Base-by-base conservation (phyloP, 2,329 filamentous ascomycete genomes). In the Trichoderma semiorbis region DNA sequence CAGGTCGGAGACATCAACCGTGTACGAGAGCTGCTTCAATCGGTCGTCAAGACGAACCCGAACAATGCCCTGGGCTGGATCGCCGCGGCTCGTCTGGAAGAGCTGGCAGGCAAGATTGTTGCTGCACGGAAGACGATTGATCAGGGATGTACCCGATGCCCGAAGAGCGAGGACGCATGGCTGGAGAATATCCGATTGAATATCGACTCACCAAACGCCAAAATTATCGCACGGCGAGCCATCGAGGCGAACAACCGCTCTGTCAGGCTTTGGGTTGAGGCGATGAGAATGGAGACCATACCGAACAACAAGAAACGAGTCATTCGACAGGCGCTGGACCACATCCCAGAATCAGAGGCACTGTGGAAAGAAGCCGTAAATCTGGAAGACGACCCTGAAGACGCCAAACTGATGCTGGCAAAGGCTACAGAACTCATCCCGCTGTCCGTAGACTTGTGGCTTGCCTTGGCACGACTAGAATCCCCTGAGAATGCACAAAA, bases 341-440 rank as follows among this genome's bases (percentile, higher is more conserved):
- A 97, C 78, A 93, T 98, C 53, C 95, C 95, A 0, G 94, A 97
- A 78, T 98, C 95, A 0, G 96, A 98, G 62, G 92, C 93, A 55
- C 88, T 99, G n/a, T 99, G 96, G 96, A 99, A 98, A 80, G 94
- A 97, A 79, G 92, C 95, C 6, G 95, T 99, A 74, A 98, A 98
- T 76, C 84, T 98, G 70, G 96, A 98, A 78, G 95, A 98, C 78
- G 92, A 97, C 76, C 89, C 92, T 0, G 92, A 91, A 34, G 94
- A 98, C 83, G 97, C 97, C 5, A 91, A 91, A 74, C 85, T 99
- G 70, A 86, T 99, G 69, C 88, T 99, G 61, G 95, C 94, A 62
- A 98, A 98, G 82, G 97, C 97, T 0, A 97, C 95, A 0, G 95
- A 99, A 77, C 92, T 98, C 72, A 97, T 99, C 70, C 95, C 95